Evolutionary conservation across 179 eudicot species (phyloP).

Genomic region (Heliamphora pulchella): DNA sequence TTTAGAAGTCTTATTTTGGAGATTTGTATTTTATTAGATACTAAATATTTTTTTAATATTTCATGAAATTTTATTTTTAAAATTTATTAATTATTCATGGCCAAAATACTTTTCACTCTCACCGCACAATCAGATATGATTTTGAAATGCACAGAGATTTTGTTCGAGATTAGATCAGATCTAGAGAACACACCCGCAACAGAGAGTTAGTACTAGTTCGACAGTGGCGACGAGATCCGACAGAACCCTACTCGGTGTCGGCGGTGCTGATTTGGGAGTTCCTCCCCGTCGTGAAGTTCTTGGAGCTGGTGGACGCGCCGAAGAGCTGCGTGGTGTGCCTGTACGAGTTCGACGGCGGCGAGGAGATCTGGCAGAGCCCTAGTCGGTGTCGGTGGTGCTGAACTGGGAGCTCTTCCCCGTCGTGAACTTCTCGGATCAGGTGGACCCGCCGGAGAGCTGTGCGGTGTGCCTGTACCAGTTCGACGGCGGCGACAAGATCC

Average conservation of each 20-base stretch:
- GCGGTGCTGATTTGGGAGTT: slow-evolving; percentile 65
- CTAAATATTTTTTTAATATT: too few species aligned
- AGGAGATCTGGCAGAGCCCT: slow-evolving; percentile 24
- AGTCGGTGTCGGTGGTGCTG: slow-evolving; percentile 46
- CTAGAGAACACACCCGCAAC: too few species aligned
- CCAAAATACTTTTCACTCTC: too few species aligned
- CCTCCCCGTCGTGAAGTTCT: slow-evolving; percentile 52
- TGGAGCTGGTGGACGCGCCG: slow-evolving; percentile 36
- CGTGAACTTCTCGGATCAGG: slow-evolving; percentile 38
- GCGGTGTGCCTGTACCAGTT: slow-evolving; percentile 76
- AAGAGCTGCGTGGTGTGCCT: slow-evolving; percentile 77
- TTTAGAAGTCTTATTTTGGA: too few species aligned
- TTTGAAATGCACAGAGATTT: too few species aligned
- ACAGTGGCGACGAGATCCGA: not conserved
- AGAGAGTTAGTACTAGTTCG: too few species aligned
- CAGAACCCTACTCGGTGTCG: slow-evolving; percentile 32
- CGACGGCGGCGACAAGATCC: slow-evolving; percentile 56
- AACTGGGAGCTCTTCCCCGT: slow-evolving; percentile 77
- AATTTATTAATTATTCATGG: too few species aligned
- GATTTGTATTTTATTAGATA: too few species aligned
- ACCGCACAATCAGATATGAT: too few species aligned
- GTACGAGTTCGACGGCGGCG: slow-evolving; percentile 48
- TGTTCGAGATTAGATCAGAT: too few species aligned
- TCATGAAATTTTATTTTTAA: too few species aligned
- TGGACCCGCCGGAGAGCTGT: slow-evolving; percentile 47